Percentiles rank a stretch among this genome's conserved stretches.
Evolutionary conservation across 176 grass and related monocot species (phyloP).

Genomic region (Rhipidocladum racemiflorum): DNA sequence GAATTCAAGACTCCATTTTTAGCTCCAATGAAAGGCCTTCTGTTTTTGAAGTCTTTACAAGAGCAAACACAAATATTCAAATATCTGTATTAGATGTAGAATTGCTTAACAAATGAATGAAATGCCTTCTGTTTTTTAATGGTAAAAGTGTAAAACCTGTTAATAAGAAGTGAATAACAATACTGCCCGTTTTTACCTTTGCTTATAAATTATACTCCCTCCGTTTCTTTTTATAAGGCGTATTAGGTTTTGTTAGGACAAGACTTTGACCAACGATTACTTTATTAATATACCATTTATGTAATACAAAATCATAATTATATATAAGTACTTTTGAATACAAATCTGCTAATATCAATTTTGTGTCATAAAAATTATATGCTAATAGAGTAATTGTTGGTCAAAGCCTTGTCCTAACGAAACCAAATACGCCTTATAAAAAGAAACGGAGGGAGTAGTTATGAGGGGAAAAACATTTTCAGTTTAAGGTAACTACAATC

Average conservation of each 20-base stretch:
- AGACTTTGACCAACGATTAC: too few relatives aligned
- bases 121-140: not conserved
- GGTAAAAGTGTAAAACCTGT: not conserved
- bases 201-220: slow-evolving; percentile 4
- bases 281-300: too few relatives aligned
- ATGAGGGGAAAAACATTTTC: not conserved
- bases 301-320: too few relatives aligned
- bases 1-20: not conserved
- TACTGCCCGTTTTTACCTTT: not conserved
- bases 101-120: not conserved
- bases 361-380: too few relatives aligned
- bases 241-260: too few relatives aligned
- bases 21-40: not conserved
- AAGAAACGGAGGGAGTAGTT: too few relatives aligned
- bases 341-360: too few relatives aligned
- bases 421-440: too few relatives aligned
- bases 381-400: too few relatives aligned
- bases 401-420: too few relatives aligned
- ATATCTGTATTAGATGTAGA: not conserved
- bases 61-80: not conserved
- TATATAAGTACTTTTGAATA: too few relatives aligned
- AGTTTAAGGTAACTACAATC: not conserved
- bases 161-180: not conserved
- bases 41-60: not conserved
- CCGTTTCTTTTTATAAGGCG: too few relatives aligned